phyloP scores from a whole-genome alignment of 192 early-diverging fungal species.

The Coemansia sp. region DNA sequence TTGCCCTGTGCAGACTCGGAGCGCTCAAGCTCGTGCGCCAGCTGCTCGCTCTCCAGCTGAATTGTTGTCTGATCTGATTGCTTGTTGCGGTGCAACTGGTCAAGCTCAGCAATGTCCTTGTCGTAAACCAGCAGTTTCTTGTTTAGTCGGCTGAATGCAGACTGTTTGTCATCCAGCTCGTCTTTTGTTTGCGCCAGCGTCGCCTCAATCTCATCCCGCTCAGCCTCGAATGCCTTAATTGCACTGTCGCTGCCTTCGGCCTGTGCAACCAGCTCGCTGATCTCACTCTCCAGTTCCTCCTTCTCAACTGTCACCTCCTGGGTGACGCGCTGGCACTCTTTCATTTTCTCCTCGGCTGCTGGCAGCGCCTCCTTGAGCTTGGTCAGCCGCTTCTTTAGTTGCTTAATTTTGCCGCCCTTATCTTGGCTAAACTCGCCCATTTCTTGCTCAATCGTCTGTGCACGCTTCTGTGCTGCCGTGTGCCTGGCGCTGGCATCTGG shows the following conservation, averaged over 20 bases:
- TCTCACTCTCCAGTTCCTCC: constrained; percentile 48
- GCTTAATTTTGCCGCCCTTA: constrained; percentile 84
- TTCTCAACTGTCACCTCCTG: constrained; percentile 47
- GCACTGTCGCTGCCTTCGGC: constrained; percentile 22
- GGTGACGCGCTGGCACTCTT: constrained; percentile 39
- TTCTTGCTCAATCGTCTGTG: constrained; percentile 70
- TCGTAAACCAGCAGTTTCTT: constrained; percentile 71
- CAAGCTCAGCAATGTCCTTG: constrained; percentile 71
- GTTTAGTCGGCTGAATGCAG: constrained; percentile 60
- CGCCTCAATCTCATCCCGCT: constrained; percentile 51
- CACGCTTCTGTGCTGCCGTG: constrained; percentile 55
- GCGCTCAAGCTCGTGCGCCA: constrained; percentile 73
- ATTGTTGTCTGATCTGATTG: constrained; percentile 64
- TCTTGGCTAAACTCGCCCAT: constrained; percentile 88
- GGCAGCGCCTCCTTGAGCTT: constrained; percentile 63
- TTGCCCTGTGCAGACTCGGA: constrained; percentile 61
- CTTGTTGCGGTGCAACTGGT: constrained; percentile 63
- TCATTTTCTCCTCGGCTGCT: constrained; percentile 48
- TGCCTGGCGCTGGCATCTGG: constrained; percentile 52
- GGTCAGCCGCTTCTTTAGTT: constrained; percentile 70
- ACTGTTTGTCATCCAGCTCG: constrained; percentile 55
- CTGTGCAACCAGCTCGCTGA: constrained; percentile 29
- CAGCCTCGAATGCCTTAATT: constrained; percentile 51
- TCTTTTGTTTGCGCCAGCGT: constrained; percentile 47
- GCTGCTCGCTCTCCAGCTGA: constrained; percentile 77